Base-by-base conservation (phyloP, 2,329 filamentous ascomycete genomes). In the Colletotrichum sp. region DNA sequence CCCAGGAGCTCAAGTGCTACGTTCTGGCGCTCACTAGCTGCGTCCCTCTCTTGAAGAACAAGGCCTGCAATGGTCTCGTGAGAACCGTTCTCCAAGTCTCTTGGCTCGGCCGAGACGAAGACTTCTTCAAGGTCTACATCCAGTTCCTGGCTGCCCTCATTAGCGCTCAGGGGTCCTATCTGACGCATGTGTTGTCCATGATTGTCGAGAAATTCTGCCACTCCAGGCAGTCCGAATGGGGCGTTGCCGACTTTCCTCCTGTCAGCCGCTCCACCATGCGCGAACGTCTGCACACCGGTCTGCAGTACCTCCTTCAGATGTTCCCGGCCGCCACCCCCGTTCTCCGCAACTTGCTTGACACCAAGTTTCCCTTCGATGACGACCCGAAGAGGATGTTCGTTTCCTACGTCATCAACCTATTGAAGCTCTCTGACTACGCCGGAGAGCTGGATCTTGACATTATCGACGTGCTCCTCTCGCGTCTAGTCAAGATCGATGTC, bases 401-500 rank as follows among this genome's bases (percentile, higher is more conserved):
- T 79, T 92, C 93, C n/a, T 99, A 98, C 81, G 93, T 98, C 74
- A 90, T 94, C 80, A 98, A 98, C 82, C 87, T 98, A 12, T 87
- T 98, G 30, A 91, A 90, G 74, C 87, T 98, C 39, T 93, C 94
- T 69, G 89, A 92, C 65, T 98, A 98, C 82, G 91, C 94, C 2
- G 93, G 95, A 0, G 93, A 94, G 75, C 86, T 98, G 44, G 93
- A 93, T 77, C 91, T 94, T 9, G 94, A 98, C 77, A 92, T 98
- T 28, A 90, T 98, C 78, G 93, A 95, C 72, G 87, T 98, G 15
- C 94, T 98, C 64, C 94, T 96, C 57, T 94, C 96, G 79, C 93
- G 95, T 77, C 89, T 98, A 9, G 95, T 98, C 81, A 97, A 97
- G 85, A 95, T 98, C 74, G 97, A 99, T 82, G 95, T 98, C 2